Evolutionary conservation across 331 rosid species (phyloP).

Genomic region (Malus hybrid): DNA sequence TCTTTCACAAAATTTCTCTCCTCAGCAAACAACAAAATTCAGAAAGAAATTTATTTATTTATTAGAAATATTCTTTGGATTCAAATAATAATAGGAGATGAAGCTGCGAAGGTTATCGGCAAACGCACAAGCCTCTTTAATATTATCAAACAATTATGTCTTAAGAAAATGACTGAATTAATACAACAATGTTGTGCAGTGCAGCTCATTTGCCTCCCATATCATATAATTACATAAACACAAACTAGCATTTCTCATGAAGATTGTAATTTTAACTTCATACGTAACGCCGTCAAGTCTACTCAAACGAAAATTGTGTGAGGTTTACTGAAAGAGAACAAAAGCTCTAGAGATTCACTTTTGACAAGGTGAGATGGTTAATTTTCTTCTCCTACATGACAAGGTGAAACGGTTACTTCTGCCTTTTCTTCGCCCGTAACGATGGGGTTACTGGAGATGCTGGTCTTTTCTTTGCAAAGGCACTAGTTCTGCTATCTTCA

Average conservation of each 20-base stretch:
- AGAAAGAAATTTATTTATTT: too few species aligned
- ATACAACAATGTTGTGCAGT: too few species aligned
- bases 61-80: too few species aligned
- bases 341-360: background rate
- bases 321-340: background rate
- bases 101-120: too few species aligned
- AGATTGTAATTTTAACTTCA: background rate
- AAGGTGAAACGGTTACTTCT: conserved; percentile 17
- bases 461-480: conserved; percentile 56
- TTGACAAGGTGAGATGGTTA: background rate
- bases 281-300: background rate
- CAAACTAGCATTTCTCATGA: background rate
- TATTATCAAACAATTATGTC: too few species aligned
- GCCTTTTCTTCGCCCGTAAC: conserved; percentile 38
- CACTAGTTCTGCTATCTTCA: conserved; percentile 56
- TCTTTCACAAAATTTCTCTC: too few species aligned
- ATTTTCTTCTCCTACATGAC: background rate
- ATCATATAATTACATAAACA: too few species aligned
- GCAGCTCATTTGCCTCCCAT: too few species aligned
- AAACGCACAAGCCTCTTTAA: too few species aligned
- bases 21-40: too few species aligned
- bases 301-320: background rate
- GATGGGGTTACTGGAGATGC: conserved; percentile 15
- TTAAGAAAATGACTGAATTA: too few species aligned
- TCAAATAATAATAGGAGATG: too few species aligned